These are phyloP conservation scores for Phyllosticta ampelicida DNA, from an alignment of 2,329 filamentous ascomycete species.

Conservation along the genomic window DNA sequence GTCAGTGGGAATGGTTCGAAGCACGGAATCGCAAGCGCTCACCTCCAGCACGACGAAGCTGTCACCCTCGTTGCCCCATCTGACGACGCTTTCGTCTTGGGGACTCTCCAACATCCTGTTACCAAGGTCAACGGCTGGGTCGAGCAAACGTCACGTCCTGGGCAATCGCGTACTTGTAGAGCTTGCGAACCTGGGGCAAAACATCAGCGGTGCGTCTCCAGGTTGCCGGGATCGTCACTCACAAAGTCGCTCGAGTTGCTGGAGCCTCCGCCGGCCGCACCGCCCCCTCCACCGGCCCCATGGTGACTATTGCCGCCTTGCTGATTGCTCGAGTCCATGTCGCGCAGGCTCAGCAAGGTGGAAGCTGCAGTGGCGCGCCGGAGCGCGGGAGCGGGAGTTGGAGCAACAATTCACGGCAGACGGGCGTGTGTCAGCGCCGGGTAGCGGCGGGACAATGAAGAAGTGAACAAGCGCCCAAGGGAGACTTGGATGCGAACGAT, in stretches of 20 bases:
- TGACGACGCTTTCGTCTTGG: slow-evolving; percentile 80
- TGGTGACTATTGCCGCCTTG: not conserved
- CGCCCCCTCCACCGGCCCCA: slow-evolving; percentile 21
- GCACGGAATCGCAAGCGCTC: slow-evolving; percentile 18
- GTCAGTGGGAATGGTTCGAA: not conserved
- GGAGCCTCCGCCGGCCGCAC: slow-evolving; percentile 35
- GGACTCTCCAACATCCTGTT: slow-evolving; percentile 91
- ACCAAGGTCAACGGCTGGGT: slow-evolving; percentile 22
- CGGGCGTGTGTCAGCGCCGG: not conserved
- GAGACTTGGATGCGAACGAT: not conserved
- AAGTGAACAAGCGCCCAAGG: not conserved
- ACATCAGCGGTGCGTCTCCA: slow-evolving; percentile 15
- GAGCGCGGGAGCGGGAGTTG: slow-evolving; percentile 1
- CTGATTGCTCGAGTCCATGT: slow-evolving; percentile 8
- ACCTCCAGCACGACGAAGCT: slow-evolving; percentile 98
- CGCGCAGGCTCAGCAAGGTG: slow-evolving; percentile 1
- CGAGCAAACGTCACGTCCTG: slow-evolving; percentile 3
- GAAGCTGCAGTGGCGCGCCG: slow-evolving; percentile 8
- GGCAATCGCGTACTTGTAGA: slow-evolving; percentile 73
- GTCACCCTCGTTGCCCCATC: slow-evolving; percentile 90
- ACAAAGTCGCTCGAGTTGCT: slow-evolving; percentile 96
- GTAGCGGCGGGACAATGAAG: not conserved
- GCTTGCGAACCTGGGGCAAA: slow-evolving; percentile 72
- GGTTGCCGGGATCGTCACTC: slow-evolving; percentile 34
- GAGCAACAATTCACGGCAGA: not conserved